These are phyloP conservation scores for Colletotrichum costaricense DNA, from an alignment of 2,329 filamentous ascomycete genomes.

Conservation along the genomic window DNA sequence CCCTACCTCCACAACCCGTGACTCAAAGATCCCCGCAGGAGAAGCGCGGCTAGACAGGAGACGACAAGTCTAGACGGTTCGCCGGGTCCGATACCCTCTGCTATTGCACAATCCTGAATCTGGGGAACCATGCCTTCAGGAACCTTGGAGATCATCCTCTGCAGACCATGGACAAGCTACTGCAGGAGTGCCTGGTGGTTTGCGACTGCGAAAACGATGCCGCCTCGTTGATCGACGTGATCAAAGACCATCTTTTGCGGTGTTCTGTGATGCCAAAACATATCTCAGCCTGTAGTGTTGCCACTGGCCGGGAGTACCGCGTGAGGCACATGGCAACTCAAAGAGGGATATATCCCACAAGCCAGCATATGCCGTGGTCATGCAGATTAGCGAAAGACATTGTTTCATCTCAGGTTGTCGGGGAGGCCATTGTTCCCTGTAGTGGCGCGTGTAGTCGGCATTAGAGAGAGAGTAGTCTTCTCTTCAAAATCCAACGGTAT, in stretches of 20 bases:
- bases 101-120: not conserved
- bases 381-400: not conserved
- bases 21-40: conserved; percentile 8
- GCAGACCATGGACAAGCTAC: not conserved
- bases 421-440: not conserved
- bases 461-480: not conserved
- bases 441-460: not conserved
- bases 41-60: conserved; percentile 5
- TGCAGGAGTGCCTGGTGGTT: conserved; percentile 6
- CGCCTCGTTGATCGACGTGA: not conserved
- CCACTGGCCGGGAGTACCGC: no score
- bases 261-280: not conserved
- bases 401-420: not conserved
- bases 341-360: not conserved
- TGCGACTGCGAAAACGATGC: not conserved
- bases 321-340: not conserved
- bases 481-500: not conserved
- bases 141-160: not conserved
- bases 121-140: conserved; percentile 3
- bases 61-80: conserved; percentile 7
- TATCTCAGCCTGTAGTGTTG: not conserved
- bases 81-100: conserved; percentile 1
- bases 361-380: not conserved
- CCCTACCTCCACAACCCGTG: conserved; percentile 23
- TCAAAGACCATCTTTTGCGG: not conserved